Evolutionary conservation across 1,139 yeast species (phyloP).

Genomic region (Pichia sp.): DNA sequence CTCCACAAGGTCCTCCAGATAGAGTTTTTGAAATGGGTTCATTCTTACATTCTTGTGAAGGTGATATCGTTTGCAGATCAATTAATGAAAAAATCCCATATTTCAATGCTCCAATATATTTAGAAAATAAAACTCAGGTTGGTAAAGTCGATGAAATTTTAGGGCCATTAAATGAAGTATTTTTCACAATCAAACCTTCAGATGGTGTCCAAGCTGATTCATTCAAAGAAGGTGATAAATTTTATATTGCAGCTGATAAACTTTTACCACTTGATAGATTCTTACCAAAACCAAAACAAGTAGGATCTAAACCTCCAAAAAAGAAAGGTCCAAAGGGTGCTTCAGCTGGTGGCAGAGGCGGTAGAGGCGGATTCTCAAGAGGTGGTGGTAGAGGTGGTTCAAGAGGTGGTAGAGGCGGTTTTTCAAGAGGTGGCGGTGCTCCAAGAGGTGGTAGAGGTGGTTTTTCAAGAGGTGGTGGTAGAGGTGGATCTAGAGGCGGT

Average conservation of each 20-base stretch:
- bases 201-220: conserved; percentile 95
- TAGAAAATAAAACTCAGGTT: conserved; percentile 89
- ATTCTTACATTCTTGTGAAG: conserved; percentile 89
- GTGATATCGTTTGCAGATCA: conserved; percentile 94
- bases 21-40: conserved; percentile 91
- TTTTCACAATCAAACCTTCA: conserved; percentile 88
- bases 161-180: conserved; percentile 96
- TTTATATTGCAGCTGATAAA: conserved; percentile 92
- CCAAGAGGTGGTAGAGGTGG: conserved; percentile 14
- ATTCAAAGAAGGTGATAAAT: conserved; percentile 92
- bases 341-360: conserved; percentile 25
- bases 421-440: conserved; percentile 33
- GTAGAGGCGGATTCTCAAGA: conserved; percentile 21
- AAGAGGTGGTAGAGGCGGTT: conserved; percentile 18
- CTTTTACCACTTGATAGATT: conserved; percentile 92
- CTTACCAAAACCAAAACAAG: conserved; percentile 81
- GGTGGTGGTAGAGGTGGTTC: conserved; percentile 38
- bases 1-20: conserved; percentile 82
- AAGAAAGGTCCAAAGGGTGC: conserved; percentile 50
- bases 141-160: conserved; percentile 98
- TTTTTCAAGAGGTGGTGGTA: conserved; percentile 24
- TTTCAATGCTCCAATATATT: conserved; percentile 96
- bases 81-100: conserved; percentile 92
- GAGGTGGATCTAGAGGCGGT: conserved; percentile 22
- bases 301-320: conserved; percentile 73